Base-by-base conservation (phyloP, 2,329 filamentous ascomycete species). In the Aspergillus aculeatus region DNA sequence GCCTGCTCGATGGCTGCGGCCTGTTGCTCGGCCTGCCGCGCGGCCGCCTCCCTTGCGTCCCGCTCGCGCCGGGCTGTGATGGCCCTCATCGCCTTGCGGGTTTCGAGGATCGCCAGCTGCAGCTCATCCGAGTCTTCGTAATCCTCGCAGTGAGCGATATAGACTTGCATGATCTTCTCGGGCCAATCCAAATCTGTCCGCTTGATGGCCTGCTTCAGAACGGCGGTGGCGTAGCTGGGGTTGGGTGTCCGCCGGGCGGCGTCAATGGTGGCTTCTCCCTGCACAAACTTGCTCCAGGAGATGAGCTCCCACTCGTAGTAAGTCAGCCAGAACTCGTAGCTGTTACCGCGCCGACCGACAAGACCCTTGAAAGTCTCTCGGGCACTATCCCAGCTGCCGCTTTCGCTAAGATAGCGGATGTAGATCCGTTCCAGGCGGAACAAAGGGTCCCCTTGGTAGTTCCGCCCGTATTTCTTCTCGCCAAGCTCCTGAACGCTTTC, bases 221-320 rank as follows among this genome's bases (percentile, higher is more conserved):
- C 88, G 3, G 82, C 85, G 0, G 92, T 96, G 11, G 93, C 92
- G 62, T 86, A 80, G 4, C 83, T 83, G 0, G 93, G 92, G n/a
- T 85, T 83, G 23, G 87, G 84, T 50, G 84, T 80, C 7, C 84
- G 85, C 60, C 83, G 79, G 38, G 78, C 77, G 57, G 81, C 84
- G 57, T 82, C 80, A 69, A 80, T 79, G 16, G 82, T 81, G 31
- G 77, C 75, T 54, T 83, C 83, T 10, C 78, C 78, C 52, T 84
- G 79, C 2, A 82, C 80, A 60, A 86, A 82, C 62, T 82, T 84
- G 59, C 82, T 80, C 83, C 85, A 88, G n/a, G 83, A 78, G 59
- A 89, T 83, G 82, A 98, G 89, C 77, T 98, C 95, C 89, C 92
- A 98, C 56, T 89, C 82, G 76, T 97, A 97, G 75, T 92, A 97